These are phyloP conservation scores for Melampsora larici-populina DNA, from an alignment of 1,284 basidiomycete species.

Conservation along the genomic window DNA sequence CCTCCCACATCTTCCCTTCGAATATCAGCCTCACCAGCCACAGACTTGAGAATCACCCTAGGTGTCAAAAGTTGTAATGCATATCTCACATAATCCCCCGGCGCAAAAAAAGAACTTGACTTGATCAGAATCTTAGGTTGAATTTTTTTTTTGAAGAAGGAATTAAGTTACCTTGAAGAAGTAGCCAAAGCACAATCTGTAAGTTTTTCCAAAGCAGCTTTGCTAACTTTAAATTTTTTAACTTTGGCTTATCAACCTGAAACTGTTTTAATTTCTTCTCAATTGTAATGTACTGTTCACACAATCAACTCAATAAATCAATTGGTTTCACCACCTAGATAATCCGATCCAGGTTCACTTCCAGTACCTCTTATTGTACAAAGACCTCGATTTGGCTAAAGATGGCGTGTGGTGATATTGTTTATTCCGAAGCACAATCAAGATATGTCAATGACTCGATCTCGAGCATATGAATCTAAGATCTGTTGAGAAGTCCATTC, in stretches of 20 bases:
- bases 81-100: conserved; percentile 62
- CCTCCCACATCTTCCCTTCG: conserved; percentile 78
- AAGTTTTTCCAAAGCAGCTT: conserved; percentile 76
- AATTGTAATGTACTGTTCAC: conserved; percentile 78
- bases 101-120: no score
- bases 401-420: conserved; percentile 95
- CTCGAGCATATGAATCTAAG: conserved; percentile 96
- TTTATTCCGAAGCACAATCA: conserved; percentile 89
- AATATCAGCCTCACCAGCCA: conserved; percentile 76
- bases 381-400: conserved; percentile 92
- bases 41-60: conserved; percentile 76
- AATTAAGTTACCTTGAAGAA: conserved; percentile 69
- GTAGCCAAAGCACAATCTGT: conserved; percentile 77
- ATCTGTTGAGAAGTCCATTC: no score
- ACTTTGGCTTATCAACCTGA: conserved; percentile 79
- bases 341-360: conserved; percentile 54
- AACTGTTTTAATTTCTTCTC: conserved; percentile 81
- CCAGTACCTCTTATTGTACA: conserved; percentile 84
- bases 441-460: conserved; percentile 99
- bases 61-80: conserved; percentile 88
- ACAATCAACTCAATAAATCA: conserved; percentile 95
- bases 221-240: conserved; percentile 74
- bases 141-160: conserved; percentile 23
- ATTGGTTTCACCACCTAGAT: conserved; percentile 63
- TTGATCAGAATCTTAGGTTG: conserved; percentile 3